Evolutionary conservation across 179 eudicot species (phyloP).

Genomic region (Actinidia arguta): DNA sequence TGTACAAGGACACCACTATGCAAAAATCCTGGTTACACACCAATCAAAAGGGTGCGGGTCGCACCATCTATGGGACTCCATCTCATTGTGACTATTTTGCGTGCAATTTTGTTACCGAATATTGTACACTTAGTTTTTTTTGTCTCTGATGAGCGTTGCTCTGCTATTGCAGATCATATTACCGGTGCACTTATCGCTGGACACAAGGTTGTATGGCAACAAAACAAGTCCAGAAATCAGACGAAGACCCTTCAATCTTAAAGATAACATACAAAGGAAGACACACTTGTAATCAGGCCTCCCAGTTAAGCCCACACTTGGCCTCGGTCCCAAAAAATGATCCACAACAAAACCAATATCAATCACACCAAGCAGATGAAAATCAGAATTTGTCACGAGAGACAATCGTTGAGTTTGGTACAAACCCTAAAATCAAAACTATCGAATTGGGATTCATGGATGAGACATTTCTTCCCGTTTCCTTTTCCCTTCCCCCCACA

Average conservation of each 20-base stretch:
- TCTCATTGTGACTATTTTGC: too few relatives aligned
- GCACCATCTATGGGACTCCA: too few relatives aligned
- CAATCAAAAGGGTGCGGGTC: too few relatives aligned
- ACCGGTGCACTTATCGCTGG: slow-evolving; percentile 84
- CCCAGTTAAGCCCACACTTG: slow-evolving; percentile 14
- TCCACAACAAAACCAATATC: slow-evolving; percentile 35
- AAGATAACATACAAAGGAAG: slow-evolving; percentile 76
- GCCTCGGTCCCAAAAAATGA: slow-evolving; percentile 43
- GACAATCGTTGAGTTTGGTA: slow-evolving; percentile 44
- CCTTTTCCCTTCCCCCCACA: slow-evolving; percentile 39
- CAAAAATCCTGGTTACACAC: too few relatives aligned
- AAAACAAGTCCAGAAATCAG: slow-evolving; percentile 89
- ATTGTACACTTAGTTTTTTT: too few relatives aligned
- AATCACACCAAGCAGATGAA: not conserved
- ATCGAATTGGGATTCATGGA: slow-evolving; percentile 43
- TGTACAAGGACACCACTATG: too few relatives aligned
- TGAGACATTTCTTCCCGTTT: slow-evolving; percentile 35
- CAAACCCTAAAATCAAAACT: slow-evolving; percentile 51
- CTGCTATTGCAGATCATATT: slow-evolving; percentile 69
- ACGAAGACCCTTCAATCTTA: slow-evolving; percentile 65
- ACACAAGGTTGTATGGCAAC: slow-evolving; percentile 70
- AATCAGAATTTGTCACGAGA: slow-evolving; percentile 35
- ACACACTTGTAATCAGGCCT: slow-evolving; percentile 57
- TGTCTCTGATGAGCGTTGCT: too few relatives aligned
- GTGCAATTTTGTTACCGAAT: too few relatives aligned